Percentiles rank a stretch among this genome's conserved stretches.
Conservation (phyloP, 139 green algal species). For the Coccomyxa sp. region DNA sequence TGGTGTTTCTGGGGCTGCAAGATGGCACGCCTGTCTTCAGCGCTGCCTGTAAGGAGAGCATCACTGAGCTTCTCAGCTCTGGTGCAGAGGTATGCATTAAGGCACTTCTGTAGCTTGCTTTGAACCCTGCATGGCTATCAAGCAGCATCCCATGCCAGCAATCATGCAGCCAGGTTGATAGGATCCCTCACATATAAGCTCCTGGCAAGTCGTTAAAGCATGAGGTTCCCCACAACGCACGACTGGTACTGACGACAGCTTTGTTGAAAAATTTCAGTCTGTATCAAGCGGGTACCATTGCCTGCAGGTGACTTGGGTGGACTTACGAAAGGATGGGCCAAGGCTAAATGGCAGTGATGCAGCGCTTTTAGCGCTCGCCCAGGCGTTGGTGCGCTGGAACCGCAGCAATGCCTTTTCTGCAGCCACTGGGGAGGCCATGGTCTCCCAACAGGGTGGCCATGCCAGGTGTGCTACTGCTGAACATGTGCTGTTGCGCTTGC, state of each 20-base stretch:
- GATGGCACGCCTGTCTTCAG: conserved; percentile 28
- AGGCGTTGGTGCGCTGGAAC: conserved; percentile 46
- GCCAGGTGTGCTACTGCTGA: conserved; percentile 2
- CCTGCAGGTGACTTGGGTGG: conserved; percentile 13
- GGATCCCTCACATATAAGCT: neutral
- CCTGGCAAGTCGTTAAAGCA: neutral
- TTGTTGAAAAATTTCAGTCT: too few relatives aligned
- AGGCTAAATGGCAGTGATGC: conserved; percentile 42
- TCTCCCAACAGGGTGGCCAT: conserved; percentile 7
- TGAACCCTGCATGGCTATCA: neutral
- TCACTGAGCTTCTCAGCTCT: neutral
- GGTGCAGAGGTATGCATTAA: neutral
- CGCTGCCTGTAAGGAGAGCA: neutral
- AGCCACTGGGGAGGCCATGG: conserved; percentile 18
- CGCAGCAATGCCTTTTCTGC: conserved; percentile 25
- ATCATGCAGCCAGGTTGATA: neutral
- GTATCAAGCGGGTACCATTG: neutral
- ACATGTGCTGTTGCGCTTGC: neutral
- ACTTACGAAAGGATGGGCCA: conserved; percentile 37
- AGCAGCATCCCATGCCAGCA: neutral
- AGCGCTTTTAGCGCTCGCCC: conserved; percentile 42
- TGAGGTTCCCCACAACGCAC: neutral
- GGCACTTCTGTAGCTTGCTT: neutral
- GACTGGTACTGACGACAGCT: neutral
- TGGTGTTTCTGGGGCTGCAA: conserved; percentile 10